phyloP scores from a whole-genome alignment of 2,329 filamentous ascomycete genomes.

The Whalleya microplaca region DNA sequence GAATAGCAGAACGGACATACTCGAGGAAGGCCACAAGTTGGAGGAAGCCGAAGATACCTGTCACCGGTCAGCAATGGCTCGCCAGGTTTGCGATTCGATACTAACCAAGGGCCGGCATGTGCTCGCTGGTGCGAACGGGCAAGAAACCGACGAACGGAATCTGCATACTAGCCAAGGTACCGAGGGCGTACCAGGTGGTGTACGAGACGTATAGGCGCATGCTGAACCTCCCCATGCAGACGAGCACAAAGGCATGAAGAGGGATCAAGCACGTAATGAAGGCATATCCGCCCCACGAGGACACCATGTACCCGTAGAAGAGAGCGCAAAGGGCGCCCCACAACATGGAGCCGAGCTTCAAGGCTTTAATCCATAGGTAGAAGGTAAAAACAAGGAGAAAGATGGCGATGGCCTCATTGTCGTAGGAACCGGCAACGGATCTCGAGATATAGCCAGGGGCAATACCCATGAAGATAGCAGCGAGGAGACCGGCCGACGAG shows the following conservation, averaged over 20 bases:
- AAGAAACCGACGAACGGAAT: slow-evolving; percentile 98
- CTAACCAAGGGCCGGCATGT: slow-evolving; percentile 94
- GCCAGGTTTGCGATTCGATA: slow-evolving; percentile 8
- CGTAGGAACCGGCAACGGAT: slow-evolving; percentile 97
- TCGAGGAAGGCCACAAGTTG: slow-evolving; percentile 93
- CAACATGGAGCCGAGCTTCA: slow-evolving; percentile 94
- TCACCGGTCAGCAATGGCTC: slow-evolving; percentile 12
- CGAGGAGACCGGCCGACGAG: slow-evolving; percentile 90
- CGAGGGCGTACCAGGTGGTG: slow-evolving; percentile 96
- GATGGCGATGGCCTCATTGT: slow-evolving; percentile 99
- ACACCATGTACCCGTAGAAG: slow-evolving; percentile 99
- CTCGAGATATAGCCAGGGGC: slow-evolving; percentile 96
- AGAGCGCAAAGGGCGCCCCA: slow-evolving; percentile 94
- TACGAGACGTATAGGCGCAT: slow-evolving; percentile 93
- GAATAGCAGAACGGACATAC: slow-evolving; percentile 84
- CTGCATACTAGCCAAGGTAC: slow-evolving; percentile 97
- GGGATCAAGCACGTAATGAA: slow-evolving; percentile 98
- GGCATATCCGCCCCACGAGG: slow-evolving; percentile 98
- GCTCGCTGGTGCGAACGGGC: slow-evolving; percentile 94
- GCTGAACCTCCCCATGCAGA: slow-evolving; percentile 97
- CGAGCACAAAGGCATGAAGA: slow-evolving; percentile 88
- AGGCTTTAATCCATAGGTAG: slow-evolving; percentile 97
- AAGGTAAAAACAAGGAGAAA: slow-evolving; percentile 99
- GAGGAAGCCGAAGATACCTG: slow-evolving; percentile 92
- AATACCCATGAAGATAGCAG: slow-evolving; percentile 96